phyloP scores from a whole-genome alignment of 306 rosid species.

The Quercus ilex region DNA sequence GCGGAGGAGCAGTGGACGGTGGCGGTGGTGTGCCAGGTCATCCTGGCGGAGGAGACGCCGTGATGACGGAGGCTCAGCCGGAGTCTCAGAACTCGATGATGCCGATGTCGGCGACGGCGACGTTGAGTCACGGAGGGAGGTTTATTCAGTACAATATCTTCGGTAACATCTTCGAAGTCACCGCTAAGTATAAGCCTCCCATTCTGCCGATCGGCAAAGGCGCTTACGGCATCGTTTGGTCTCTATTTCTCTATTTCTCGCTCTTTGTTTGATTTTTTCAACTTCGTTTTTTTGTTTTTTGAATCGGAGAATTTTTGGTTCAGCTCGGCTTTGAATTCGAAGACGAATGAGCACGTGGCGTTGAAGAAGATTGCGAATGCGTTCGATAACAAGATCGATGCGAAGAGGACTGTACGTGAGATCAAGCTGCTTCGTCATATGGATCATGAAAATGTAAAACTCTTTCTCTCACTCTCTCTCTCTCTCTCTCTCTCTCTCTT shows the following conservation, averaged over 20 bases:
- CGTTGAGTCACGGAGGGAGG: conserved; percentile 86
- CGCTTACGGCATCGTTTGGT: conserved; percentile 99
- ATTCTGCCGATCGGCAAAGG: conserved; percentile 99
- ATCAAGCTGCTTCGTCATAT: conserved; percentile 97
- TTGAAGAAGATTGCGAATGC: conserved; percentile 96
- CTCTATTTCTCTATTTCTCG: not conserved
- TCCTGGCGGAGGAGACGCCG: conserved; percentile 47
- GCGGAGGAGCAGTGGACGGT: too few species aligned
- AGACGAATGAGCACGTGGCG: conserved; percentile 88
- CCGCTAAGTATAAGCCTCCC: conserved; percentile 94
- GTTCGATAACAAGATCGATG: conserved; percentile 90
- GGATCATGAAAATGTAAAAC: conserved; percentile 94
- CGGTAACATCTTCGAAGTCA: conserved; percentile 87
- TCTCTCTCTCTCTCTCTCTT: too few species aligned
- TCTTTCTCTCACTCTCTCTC: not conserved
- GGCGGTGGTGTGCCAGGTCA: conserved; percentile 36
- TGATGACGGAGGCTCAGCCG: conserved; percentile 68
- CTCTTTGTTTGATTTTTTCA: not conserved
- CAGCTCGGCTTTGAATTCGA: conserved; percentile 85
- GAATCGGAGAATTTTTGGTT: not conserved
- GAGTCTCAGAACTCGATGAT: conserved; percentile 9
- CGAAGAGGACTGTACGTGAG: conserved; percentile 97
- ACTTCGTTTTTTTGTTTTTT: not conserved
- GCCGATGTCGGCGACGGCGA: not conserved
- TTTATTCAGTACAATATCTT: conserved; percentile 92